Evolutionary conservation across 2,329 filamentous ascomycete species (phyloP), one percentile per base, ranked within the genome.

Genomic region (Orbilia oligospora): DNA sequence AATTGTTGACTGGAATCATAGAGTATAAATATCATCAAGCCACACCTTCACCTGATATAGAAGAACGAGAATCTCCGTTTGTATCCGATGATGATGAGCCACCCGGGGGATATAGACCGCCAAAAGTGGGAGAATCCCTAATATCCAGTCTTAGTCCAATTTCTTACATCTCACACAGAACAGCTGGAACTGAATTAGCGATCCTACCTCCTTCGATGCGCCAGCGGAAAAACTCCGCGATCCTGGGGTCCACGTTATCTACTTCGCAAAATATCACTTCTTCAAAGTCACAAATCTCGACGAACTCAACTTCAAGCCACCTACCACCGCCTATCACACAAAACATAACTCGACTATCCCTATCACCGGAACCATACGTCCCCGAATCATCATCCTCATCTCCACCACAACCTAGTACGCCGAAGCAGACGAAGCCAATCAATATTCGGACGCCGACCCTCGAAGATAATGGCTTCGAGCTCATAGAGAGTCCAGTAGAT

Each of bases 81-180:
- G 46, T 41, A 44, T 51, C 27, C 18, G 41, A 67, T 49, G 63
- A 67, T 36, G 63, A 67, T 10, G 63, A 67, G 1, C 22, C 49
- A 10, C 38, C 30, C 36, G 5, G 10, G 51, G 51, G 16, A 16
- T 33, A 55, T 36, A 55, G 44, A 24, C 33, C 51, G 53, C 58
- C 53, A 55, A 77, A 67, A 67, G 73, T 77, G 73, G 73, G 73
- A 77, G 44, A 61, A 41, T 61, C 67, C 67, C 61, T 24, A 68
- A 55, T 71, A 36, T 53, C 44, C 27, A 46, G 22, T 58, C 38
- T 16, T 55, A 64, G 67, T 61, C 51, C 73, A 68, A 41, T 33
- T 77, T 77, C 72, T 71, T 46, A 76, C 72, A 56, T 71, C 67
- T 51, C 49, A 48, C n/a, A 67, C 66, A 77, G 73, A 68, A 27